Percentiles rank a stretch among this genome's conserved stretches.
phyloP scores from a whole-genome alignment of 768 basidiomycete genomes.

The Phlebiopsis flavidoalba region DNA sequence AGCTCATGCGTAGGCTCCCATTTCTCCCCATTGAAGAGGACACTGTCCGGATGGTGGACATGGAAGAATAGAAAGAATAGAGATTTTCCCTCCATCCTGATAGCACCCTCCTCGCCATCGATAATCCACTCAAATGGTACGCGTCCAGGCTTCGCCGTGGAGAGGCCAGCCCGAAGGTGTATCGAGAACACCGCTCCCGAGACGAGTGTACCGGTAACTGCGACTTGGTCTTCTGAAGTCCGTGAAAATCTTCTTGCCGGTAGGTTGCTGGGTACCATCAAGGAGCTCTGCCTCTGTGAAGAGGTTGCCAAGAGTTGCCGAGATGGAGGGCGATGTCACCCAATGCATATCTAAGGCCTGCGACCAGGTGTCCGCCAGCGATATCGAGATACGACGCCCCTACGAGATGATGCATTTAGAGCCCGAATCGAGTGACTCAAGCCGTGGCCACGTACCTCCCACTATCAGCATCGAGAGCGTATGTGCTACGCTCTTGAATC shows the following conservation, averaged over 20 bases:
- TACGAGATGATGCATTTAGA: not conserved
- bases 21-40: slow-evolving; percentile 2
- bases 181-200: slow-evolving; percentile 27
- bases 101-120: slow-evolving; percentile 29
- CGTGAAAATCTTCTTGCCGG: slow-evolving; percentile 19
- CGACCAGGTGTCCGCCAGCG: slow-evolving; percentile 25
- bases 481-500: slow-evolving; percentile 9
- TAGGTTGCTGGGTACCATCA: slow-evolving; percentile 22
- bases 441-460: not conserved
- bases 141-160: slow-evolving; percentile 19
- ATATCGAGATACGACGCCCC: slow-evolving; percentile 25
- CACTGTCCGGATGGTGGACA: not conserved
- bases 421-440: not conserved
- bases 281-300: slow-evolving; percentile 24
- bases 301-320: slow-evolving; percentile 21
- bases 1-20: not conserved
- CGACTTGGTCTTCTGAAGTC: slow-evolving; percentile 23
- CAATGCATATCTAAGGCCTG: slow-evolving; percentile 24
- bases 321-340: slow-evolving; percentile 28
- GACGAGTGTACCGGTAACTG: slow-evolving; percentile 25
- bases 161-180: slow-evolving; percentile 21
- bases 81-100: slow-evolving; percentile 12
- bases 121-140: slow-evolving; percentile 29
- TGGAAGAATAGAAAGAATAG: not conserved
- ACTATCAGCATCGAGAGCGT: slow-evolving; percentile 5